Percentiles rank a stretch among this genome's conserved stretches.
Evolutionary conservation across 2,329 filamentous ascomycete species (phyloP).

Genomic region (Claviceps sp.): DNA sequence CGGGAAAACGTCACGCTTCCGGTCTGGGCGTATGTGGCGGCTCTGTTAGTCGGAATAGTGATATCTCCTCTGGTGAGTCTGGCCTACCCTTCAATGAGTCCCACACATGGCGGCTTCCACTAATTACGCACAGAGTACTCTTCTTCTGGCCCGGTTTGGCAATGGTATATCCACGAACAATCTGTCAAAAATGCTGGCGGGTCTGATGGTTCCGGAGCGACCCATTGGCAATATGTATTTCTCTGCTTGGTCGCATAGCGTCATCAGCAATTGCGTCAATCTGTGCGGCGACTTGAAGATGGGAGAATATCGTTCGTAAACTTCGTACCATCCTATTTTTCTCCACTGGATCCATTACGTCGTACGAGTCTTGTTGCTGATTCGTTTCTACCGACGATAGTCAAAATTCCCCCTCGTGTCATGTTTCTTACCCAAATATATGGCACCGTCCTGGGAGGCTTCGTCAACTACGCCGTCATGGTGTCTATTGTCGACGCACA

Average conservation of each 20-base stretch:
- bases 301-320: slow-evolving; percentile 39
- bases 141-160: slow-evolving; percentile 39
- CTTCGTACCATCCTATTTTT: not conserved
- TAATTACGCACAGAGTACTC: slow-evolving; percentile 26
- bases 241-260: slow-evolving; percentile 43
- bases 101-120: no score
- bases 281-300: slow-evolving; percentile 42
- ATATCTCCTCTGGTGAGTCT: slow-evolving; percentile 2
- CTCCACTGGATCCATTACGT: not conserved
- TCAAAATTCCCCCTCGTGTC: slow-evolving; percentile 23
- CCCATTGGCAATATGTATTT: slow-evolving; percentile 46
- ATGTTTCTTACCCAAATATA: slow-evolving; percentile 27
- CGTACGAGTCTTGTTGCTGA: not conserved
- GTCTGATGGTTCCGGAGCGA: slow-evolving; percentile 34
- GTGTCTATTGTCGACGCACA: slow-evolving; percentile 29
- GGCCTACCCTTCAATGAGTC: not conserved
- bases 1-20: slow-evolving; percentile 23
- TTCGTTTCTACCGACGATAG: not conserved
- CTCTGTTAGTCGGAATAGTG: slow-evolving; percentile 15
- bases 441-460: slow-evolving; percentile 26
- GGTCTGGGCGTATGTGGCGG: slow-evolving; percentile 22
- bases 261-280: slow-evolving; percentile 35
- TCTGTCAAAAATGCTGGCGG: slow-evolving; percentile 42
- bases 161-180: slow-evolving; percentile 33
- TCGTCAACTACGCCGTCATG: slow-evolving; percentile 34